Evolutionary conservation across 768 basidiomycete species (phyloP).

Genomic region (Hygrocybe coccinea): DNA sequence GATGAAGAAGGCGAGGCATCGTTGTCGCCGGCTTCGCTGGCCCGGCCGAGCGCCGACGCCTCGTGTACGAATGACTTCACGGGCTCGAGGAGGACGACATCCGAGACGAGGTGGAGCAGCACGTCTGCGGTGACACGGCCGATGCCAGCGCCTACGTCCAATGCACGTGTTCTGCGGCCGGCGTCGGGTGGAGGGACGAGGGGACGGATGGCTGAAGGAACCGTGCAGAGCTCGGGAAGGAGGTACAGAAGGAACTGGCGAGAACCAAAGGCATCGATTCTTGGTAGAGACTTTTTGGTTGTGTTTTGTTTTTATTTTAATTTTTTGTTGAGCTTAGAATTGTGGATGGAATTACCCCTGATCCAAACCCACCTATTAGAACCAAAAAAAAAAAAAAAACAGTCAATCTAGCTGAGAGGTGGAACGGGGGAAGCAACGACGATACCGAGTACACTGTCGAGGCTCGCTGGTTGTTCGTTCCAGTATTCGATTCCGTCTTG

Average conservation of each 20-base stretch:
- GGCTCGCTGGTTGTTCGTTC: slow-evolving; percentile 71
- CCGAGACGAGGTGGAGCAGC: slow-evolving; percentile 80
- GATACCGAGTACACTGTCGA: slow-evolving; percentile 81
- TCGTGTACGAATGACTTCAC: slow-evolving; percentile 71
- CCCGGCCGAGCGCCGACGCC: slow-evolving; percentile 46
- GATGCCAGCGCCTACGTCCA: slow-evolving; percentile 93
- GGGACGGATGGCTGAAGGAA: slow-evolving; percentile 67
- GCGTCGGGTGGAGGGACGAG: slow-evolving; percentile 26
- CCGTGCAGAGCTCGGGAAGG: slow-evolving; percentile 70
- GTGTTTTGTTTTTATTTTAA: too few species aligned
- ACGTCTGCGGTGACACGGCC: slow-evolving; percentile 88
- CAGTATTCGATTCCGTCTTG: slow-evolving; percentile 84
- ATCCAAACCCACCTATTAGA: slow-evolving; percentile 37
- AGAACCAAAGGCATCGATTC: slow-evolving; percentile 86
- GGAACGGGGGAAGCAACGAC: slow-evolving; percentile 4
- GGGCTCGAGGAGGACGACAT: slow-evolving; percentile 89
- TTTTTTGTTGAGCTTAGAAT: slow-evolving; percentile 1
- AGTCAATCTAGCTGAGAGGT: too few species aligned
- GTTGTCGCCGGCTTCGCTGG: slow-evolving; percentile 32
- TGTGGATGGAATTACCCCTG: slow-evolving; percentile 40
- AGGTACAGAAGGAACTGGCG: slow-evolving; percentile 82
- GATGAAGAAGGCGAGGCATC: slow-evolving; percentile 13
- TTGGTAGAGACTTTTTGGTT: slow-evolving; percentile 79
- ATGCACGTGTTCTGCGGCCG: slow-evolving; percentile 51
- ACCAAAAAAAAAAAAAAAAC: not conserved